Percentiles rank a stretch among this genome's conserved stretches.
Evolutionary conservation across 75 land plant species (phyloP).

Genomic region (Pinus tabuliformis): DNA sequence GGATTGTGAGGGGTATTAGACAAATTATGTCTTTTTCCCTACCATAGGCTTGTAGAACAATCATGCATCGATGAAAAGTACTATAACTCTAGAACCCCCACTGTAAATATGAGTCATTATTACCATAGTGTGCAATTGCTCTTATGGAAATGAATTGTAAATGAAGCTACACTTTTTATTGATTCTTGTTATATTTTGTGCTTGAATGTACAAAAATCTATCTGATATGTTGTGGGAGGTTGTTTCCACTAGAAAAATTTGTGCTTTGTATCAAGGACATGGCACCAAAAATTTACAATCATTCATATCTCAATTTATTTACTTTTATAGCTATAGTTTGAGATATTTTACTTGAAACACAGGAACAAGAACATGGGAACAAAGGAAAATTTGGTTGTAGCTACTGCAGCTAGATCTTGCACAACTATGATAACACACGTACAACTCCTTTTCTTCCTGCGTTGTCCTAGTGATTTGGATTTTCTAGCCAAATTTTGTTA

Average conservation of each 20-base stretch:
- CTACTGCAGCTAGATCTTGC: conserved; percentile 94
- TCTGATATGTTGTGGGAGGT: conserved; percentile 91
- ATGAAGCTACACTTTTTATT: neutral
- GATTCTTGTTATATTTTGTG: neutral
- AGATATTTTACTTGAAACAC: conserved; percentile 58
- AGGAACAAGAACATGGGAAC: conserved; percentile 61
- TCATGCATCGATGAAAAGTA: too few species aligned
- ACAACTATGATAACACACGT: conserved; percentile 58
- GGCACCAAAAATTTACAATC: conserved; percentile 93
- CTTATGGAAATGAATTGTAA: neutral
- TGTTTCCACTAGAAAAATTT: conserved; percentile 38
- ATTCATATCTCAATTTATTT: conserved; percentile 76
- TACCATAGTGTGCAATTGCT: too few species aligned
- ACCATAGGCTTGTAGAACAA: too few species aligned
- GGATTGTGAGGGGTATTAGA: too few species aligned
- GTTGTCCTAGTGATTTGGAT: too few species aligned
- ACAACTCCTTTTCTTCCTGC: too few species aligned
- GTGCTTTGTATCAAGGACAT: conserved; percentile 86
- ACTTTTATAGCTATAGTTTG: conserved; percentile 94
- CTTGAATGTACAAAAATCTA: conserved; percentile 10
- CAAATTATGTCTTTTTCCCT: too few species aligned
- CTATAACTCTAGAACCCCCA: too few species aligned
- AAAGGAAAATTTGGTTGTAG: conserved; percentile 73
- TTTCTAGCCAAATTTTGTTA: too few species aligned
- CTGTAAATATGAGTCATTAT: too few species aligned